Evolutionary conservation across 352 stramenopile genomes (phyloP), one percentile per base, ranked within the genome.

Genomic region (Globisporangium carolinianum): DNA sequence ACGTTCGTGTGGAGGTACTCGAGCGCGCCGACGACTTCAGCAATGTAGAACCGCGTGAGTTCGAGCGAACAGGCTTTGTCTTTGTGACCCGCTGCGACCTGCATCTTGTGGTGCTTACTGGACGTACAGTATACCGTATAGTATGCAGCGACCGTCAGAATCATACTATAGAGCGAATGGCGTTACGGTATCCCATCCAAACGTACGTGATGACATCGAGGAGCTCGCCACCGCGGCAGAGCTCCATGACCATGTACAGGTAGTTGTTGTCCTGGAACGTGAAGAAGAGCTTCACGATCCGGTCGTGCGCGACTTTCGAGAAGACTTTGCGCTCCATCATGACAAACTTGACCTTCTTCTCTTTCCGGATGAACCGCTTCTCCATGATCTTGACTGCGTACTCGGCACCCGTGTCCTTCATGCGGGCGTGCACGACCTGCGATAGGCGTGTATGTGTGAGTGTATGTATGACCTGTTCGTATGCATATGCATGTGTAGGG

Each of bases 351-450:
- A 95, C 86, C 61, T 96, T 96, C 66, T 95, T 95, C 67, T 96
- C 86, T 70, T 91, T 91, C 55, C 82, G 84, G 62, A 96, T 95
- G 65, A 94, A 93, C 45, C 78, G 72, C 65, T 96, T 94, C 61
- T 96, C 87, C 86, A 96, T 96, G 57, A 96, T 94, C 71, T 96
- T 96, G 15, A 96, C 79, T 0, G 87, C 87, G 58, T 95, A 96
- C 66, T 96, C 82, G 5, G 69, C 73, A n/a, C 69, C 69, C 15
- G 74, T 91, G 66, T 91, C 79, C 56, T 96, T 96, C 77, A 94
- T 93, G n/a, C 85, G 83, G 46, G 86, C 83, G 50, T 96, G 86
- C 49, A 95, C 86, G 10, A 94, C 86, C 62, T 88, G 42, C 4
- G 42, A 49, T 11, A 17, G 14, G 32, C 1, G n/a, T 2, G 36